A percentile compares a stretch with the other conserved stretches of the same genome.
Evolutionary conservation across 495 filamentous ascomycete genomes (phyloP).

Genomic region (Daldinia bambusicola): DNA sequence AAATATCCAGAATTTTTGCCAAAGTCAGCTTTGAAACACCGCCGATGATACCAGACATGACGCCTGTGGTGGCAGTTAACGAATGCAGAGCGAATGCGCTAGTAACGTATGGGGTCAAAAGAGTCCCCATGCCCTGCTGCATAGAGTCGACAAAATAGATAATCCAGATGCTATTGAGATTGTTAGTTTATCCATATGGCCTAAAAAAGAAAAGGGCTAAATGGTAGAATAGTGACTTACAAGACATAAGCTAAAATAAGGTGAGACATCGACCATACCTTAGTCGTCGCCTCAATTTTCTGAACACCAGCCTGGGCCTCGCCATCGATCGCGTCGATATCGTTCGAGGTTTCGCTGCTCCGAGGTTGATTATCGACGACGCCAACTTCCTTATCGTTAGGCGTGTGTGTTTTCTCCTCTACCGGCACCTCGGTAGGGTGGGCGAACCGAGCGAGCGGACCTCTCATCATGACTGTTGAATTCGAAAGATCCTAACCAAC

Average conservation of each 20-base stretch:
- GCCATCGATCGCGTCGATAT: constrained; percentile 44
- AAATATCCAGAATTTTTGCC: constrained; percentile 73
- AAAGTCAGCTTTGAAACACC: constrained; percentile 69
- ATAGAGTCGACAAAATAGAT: constrained; percentile 64
- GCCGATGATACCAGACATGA: constrained; percentile 66
- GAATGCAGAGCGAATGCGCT: constrained; percentile 58
- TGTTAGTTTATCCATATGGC: constrained; percentile 19
- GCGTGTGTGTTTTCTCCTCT: constrained; percentile 26
- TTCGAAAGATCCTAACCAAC: constrained; percentile 1
- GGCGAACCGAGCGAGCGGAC: constrained; percentile 32
- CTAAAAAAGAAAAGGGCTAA: not conserved
- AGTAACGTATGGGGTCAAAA: constrained; percentile 59
- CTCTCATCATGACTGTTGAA: constrained; percentile 37
- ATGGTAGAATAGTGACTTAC: constrained; percentile 43
- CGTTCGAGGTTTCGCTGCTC: constrained; percentile 44
- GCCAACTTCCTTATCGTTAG: constrained; percentile 40
- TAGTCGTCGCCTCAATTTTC: constrained; percentile 60
- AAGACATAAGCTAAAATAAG: constrained; percentile 57
- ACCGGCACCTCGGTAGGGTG: constrained; percentile 37
- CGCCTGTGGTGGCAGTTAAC: constrained; percentile 57
- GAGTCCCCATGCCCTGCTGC: constrained; percentile 53
- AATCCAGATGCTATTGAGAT: constrained; percentile 58
- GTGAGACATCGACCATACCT: constrained; percentile 56
- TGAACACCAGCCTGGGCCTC: constrained; percentile 58
- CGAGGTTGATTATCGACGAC: constrained; percentile 29